A percentile compares a stretch with the other conserved stretches of the same genome.
phyloP scores from a whole-genome alignment of 2,329 filamentous ascomycete species.

The Fusarium sambucinum region DNA sequence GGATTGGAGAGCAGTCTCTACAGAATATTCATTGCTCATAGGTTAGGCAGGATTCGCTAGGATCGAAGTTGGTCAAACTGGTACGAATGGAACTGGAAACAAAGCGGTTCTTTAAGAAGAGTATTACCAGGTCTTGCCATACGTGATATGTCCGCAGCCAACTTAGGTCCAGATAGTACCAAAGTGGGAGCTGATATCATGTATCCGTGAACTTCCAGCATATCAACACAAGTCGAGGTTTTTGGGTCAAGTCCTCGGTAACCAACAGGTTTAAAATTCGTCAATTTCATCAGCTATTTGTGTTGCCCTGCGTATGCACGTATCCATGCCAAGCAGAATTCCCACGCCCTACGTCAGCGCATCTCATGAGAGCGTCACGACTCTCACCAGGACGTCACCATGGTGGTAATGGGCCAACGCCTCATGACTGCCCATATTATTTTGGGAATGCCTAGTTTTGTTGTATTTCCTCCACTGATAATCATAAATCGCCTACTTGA shows the following conservation, averaged over 20 bases:
- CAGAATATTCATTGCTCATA: conserved; percentile 26
- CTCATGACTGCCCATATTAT: conserved; percentile 43
- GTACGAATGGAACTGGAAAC: not conserved
- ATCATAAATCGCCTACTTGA: conserved; percentile 49
- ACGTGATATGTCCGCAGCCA: not conserved
- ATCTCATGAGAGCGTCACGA: conserved; percentile 35
- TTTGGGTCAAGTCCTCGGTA: not conserved
- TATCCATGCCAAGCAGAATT: conserved; percentile 35
- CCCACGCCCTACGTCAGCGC: conserved; percentile 31
- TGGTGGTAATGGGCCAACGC: conserved; percentile 38
- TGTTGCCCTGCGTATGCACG: conserved; percentile 36
- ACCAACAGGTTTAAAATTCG: conserved; percentile 24
- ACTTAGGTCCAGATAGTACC: not conserved
- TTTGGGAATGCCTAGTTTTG: conserved; percentile 42
- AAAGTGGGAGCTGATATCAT: not conserved
- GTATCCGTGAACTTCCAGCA: not conserved
- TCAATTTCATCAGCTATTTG: conserved; percentile 47
- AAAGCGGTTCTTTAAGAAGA: not conserved
- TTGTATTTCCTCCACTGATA: conserved; percentile 43
- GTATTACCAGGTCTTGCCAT: not conserved
- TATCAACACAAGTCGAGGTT: not conserved
- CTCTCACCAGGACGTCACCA: conserved; percentile 32
- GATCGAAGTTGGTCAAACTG: not conserved
- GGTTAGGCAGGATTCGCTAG: conserved; percentile 5
- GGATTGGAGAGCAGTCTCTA: conserved; percentile 35